Evolutionary conservation across 352 stramenopile genomes (phyloP).

Genomic region (Phytophthora parvispora): DNA sequence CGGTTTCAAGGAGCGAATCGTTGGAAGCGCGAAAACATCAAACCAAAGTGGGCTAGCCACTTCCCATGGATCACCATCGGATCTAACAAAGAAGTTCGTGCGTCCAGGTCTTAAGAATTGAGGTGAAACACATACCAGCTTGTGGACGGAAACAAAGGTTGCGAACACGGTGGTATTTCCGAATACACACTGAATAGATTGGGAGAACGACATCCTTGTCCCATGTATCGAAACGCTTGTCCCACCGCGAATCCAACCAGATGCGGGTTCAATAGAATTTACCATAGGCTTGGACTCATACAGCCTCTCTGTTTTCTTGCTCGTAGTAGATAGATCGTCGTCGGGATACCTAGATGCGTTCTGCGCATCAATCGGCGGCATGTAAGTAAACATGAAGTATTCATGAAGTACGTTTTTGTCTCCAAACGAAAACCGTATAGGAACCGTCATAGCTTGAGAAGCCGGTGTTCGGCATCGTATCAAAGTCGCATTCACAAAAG

Average conservation of each 20-base stretch:
- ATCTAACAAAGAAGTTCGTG: conserved; percentile 23
- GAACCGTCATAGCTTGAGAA: conserved; percentile 29
- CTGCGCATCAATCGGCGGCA: background rate
- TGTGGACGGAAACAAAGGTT: conserved; percentile 30
- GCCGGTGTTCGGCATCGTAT: conserved; percentile 46
- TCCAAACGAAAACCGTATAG: conserved; percentile 41
- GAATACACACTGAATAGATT: conserved; percentile 45
- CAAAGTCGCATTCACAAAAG: conserved; percentile 49
- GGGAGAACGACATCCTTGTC: conserved; percentile 27
- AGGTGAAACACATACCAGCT: conserved; percentile 42
- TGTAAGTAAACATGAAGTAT: conserved; percentile 35
- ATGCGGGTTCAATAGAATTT: conserved; percentile 29
- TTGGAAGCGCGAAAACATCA: conserved; percentile 22
- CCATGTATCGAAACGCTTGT: conserved; percentile 40
- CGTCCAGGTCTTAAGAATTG: conserved; percentile 9
- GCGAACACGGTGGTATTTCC: conserved; percentile 31
- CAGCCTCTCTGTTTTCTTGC: background rate
- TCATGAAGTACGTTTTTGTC: conserved; percentile 19
- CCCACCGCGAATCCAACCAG: conserved; percentile 49
- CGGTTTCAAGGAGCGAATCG: conserved; percentile 29
- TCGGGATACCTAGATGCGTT: too few species aligned
- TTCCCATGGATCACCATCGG: conserved; percentile 17
- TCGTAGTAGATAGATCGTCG: background rate
- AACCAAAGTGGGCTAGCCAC: conserved; percentile 27
- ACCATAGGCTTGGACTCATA: conserved; percentile 19